phyloP scores from a whole-genome alignment of 306 rosid genomes.

The Vigna mungo region DNA sequence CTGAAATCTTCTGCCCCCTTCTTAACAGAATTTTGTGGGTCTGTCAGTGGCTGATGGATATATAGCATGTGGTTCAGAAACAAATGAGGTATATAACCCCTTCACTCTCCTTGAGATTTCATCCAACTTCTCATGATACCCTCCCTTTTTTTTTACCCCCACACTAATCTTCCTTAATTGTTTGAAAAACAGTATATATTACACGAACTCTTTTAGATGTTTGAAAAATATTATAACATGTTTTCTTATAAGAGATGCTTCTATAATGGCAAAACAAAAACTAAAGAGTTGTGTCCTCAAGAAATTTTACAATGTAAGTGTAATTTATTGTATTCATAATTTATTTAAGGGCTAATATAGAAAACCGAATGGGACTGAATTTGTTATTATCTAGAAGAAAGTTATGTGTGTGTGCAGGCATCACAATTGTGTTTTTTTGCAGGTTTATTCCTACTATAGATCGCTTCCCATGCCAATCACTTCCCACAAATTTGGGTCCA shows the following conservation, averaged over 20 bases:
- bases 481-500: constrained; percentile 83
- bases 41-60: constrained; percentile 84
- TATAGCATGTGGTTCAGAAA: constrained; percentile 96
- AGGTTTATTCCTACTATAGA: constrained; percentile 86
- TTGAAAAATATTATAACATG: not conserved
- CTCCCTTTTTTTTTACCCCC: too few species aligned
- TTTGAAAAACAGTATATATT: too few species aligned
- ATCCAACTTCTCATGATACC: not conserved
- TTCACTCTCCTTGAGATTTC: constrained; percentile 3
- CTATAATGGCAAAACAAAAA: not conserved
- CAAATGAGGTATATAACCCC: constrained; percentile 78
- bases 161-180: too few species aligned
- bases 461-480: constrained; percentile 90
- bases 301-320: not conserved
- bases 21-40: constrained; percentile 93
- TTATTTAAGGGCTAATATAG: constrained; percentile 10
- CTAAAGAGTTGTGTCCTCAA: too few species aligned
- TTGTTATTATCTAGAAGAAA: constrained; percentile 1
- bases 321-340: not conserved
- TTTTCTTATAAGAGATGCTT: not conserved
- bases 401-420: not conserved
- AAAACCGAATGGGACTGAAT: constrained; percentile 10
- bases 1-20: constrained; percentile 48
- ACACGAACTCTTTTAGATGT: too few species aligned
- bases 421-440: constrained; percentile 38